These are phyloP conservation scores for Apiotrichum laibachii DNA, from an alignment of 1,284 basidiomycete genomes.

Conservation along the genomic window DNA sequence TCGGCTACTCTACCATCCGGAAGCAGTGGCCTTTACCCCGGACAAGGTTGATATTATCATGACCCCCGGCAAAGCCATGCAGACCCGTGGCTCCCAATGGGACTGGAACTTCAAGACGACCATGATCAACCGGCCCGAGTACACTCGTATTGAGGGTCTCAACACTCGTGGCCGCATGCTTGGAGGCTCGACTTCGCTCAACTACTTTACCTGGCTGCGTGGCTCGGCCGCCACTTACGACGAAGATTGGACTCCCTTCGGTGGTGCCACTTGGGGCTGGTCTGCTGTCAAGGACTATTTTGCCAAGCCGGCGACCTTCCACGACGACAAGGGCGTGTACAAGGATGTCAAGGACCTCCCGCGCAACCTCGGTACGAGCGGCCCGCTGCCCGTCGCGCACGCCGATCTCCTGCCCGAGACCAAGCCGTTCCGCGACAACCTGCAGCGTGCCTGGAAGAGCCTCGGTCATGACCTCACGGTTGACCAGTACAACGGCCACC, in stretches of 20 bases:
- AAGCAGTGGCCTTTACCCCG: no score
- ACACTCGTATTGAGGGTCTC: conserved; percentile 18
- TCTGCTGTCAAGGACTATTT: conserved; percentile 18
- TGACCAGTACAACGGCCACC: conserved; percentile 10
- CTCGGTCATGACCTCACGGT: conserved; percentile 12
- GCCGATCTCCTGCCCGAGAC: conserved; percentile 15
- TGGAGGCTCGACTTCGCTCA: conserved; percentile 62
- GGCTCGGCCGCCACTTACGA: conserved; percentile 58
- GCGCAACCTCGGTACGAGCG: conserved; percentile 4
- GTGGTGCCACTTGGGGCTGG: conserved; percentile 14
- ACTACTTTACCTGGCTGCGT: conserved; percentile 62
- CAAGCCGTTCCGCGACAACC: conserved; percentile 16
- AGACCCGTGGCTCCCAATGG: conserved; percentile 38
- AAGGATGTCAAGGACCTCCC: conserved; percentile 5
- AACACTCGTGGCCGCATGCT: conserved; percentile 57
- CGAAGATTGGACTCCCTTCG: conserved; percentile 53
- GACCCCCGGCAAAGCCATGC: conserved; percentile 55
- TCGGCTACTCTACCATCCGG: no score
- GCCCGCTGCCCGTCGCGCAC: conserved; percentile 14
- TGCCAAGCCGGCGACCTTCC: conserved; percentile 14
- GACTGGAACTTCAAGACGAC: conserved; percentile 21
- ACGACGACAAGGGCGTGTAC: conserved; percentile 13
- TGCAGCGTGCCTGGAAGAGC: conserved; percentile 14
- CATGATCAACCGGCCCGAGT: conserved; percentile 17
- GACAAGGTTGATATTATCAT: conserved; percentile 57